Evolutionary conservation across 495 filamentous ascomycete species (phyloP), one percentile per base, ranked within the genome.

Genomic region (Aspergillus taichungensis): DNA sequence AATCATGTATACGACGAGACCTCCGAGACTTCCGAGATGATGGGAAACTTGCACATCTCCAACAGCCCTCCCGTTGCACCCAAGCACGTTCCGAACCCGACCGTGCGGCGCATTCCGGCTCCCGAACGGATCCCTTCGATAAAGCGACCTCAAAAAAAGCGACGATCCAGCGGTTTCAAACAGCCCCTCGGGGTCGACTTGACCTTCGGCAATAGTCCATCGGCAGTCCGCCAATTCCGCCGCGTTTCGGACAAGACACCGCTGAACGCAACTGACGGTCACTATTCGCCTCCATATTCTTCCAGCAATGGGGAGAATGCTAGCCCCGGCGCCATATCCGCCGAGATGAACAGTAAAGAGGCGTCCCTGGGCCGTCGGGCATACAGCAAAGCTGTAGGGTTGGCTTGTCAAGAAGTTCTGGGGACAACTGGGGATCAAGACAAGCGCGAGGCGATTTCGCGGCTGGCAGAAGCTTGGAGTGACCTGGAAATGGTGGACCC

Each of bases 121-220:
- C 65, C 73, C 18, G 67, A 71, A 8, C 57, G 57, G 37, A 70
- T 63, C 34, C 68, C 68, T 13, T 69, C 67, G 7, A 30, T 67
- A n/a, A 65, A 68, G 40, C 69, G 74, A 18, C 50, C 66, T 24
- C 57, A 66, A 44, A 60, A 57, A 5, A 76, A 72, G 47, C 63
- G 76, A 28, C 73, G 72, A 40, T 69, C 74, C 7, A 77, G 75
- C 47, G 68, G 62, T 13, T 69, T 85, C 6, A 88, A 85, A 62
- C 80, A 85, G 41, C 87, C 91, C 1, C 74, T 95, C 11, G 79
- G 83, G 30, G 75, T 92, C 4, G 85, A 95, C 61, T 79, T 89
- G 64, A 87, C 80, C 38, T 96, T 91, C 57, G 92, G 91, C 29
- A 96, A 96, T 59, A 81, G 80, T 13, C 85, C 84, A 1, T 94